These are phyloP conservation scores for Penicillium coffeae DNA, from an alignment of 495 filamentous ascomycete genomes.

Conservation along the genomic window DNA sequence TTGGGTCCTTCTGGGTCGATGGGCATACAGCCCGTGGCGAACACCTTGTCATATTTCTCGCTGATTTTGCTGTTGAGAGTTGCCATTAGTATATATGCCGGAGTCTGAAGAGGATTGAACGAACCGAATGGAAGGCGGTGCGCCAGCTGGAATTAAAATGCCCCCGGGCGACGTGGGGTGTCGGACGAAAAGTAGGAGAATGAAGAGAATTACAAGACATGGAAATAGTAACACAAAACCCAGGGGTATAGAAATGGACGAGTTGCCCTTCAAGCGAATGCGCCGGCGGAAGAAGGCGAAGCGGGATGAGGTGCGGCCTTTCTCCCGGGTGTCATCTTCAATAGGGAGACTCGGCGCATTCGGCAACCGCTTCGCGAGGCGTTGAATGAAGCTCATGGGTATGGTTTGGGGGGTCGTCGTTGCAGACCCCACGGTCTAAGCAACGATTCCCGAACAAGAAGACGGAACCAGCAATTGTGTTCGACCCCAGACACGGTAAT, in stretches of 20 bases:
- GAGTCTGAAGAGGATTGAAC: conserved; percentile 27
- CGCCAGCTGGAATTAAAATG: conserved; percentile 83
- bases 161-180: conserved; percentile 79
- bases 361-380: conserved; percentile 61
- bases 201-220: conserved; percentile 83
- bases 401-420: conserved; percentile 22
- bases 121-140: conserved; percentile 89
- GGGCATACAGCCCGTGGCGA: conserved; percentile 79
- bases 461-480: conserved; percentile 14
- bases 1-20: conserved; percentile 50
- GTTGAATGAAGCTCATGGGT: conserved; percentile 61
- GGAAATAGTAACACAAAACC: conserved; percentile 93
- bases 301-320: conserved; percentile 49
- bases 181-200: conserved; percentile 83
- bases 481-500: conserved; percentile 10
- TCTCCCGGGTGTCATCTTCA: conserved; percentile 54
- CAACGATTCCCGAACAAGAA: conserved; percentile 23
- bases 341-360: conserved; percentile 57
- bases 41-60: conserved; percentile 95
- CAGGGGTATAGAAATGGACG: conserved; percentile 87
- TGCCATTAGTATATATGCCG: too few relatives aligned
- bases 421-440: conserved; percentile 21
- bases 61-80: conserved; percentile 75
- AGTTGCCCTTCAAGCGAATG: conserved; percentile 90
- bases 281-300: conserved; percentile 86